A percentile compares a stretch with the other conserved stretches of the same genome.
phyloP scores from a whole-genome alignment of 495 filamentous ascomycete species.

The Podospora pseudopauciseta region DNA sequence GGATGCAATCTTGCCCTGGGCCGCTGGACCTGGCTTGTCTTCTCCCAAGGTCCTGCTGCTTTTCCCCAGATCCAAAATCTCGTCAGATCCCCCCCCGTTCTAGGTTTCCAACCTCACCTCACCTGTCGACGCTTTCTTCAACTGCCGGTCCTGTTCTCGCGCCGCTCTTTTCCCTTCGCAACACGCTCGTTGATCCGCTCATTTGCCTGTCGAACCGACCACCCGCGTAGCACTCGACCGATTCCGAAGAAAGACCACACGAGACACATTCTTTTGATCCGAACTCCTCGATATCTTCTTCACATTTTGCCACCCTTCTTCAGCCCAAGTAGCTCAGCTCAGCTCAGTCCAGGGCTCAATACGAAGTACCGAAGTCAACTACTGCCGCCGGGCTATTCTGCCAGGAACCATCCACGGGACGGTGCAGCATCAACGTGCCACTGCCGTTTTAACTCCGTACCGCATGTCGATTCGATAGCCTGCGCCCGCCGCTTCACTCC shows the following conservation, averaged over 20 bases:
- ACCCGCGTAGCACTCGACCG: background rate
- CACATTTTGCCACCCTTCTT: too few relatives aligned
- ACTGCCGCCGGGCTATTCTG: slow-evolving; percentile 16
- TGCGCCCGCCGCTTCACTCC: background rate
- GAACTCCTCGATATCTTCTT: too few relatives aligned
- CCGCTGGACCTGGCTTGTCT: slow-evolving; percentile 14
- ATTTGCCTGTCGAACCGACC: slow-evolving; percentile 9
- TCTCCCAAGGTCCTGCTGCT: slow-evolving; percentile 11
- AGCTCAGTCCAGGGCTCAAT: background rate
- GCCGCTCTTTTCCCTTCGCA: slow-evolving; percentile 18
- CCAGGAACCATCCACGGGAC: slow-evolving; percentile 22
- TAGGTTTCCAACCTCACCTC: background rate
- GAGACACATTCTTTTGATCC: too few relatives aligned
- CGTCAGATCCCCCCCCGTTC: slow-evolving; percentile 13
- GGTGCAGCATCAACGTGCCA: slow-evolving; percentile 24
- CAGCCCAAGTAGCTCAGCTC: background rate
- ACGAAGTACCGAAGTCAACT: background rate
- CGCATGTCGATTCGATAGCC: slow-evolving; percentile 3
- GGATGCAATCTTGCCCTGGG: slow-evolving; percentile 24
- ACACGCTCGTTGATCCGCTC: slow-evolving; percentile 17
- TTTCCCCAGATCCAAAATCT: slow-evolving; percentile 32
- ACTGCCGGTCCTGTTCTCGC: background rate
- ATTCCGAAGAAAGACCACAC: background rate
- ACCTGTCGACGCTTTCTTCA: background rate
- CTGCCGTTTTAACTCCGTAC: slow-evolving; percentile 2